Conservation (phyloP, 2,329 filamentous ascomycete species). For the Clonostachys byssicola region DNA sequence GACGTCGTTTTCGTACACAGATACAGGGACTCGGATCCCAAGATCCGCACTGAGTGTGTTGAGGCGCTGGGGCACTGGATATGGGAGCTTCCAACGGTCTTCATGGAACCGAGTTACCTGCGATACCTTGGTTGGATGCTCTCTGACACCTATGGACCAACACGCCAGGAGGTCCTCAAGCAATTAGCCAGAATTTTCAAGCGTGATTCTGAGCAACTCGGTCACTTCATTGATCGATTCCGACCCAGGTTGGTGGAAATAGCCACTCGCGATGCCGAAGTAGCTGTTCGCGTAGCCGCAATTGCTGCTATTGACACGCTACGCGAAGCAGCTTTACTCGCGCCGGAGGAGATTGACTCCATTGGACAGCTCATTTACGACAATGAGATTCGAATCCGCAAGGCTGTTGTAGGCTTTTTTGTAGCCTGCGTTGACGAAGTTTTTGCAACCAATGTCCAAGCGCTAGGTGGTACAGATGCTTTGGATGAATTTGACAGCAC, state of each 20-base stretch:
- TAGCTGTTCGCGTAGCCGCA: constrained; percentile 72
- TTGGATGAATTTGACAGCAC: constrained; percentile 71
- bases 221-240: constrained; percentile 92
- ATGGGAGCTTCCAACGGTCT: constrained; percentile 74
- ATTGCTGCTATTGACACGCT: constrained; percentile 81
- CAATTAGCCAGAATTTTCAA: constrained; percentile 79
- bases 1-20: constrained; percentile 92
- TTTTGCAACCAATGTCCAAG: constrained; percentile 75
- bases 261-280: constrained; percentile 79
- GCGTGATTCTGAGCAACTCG: constrained; percentile 75
- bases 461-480: constrained; percentile 74
- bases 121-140: constrained; percentile 95
- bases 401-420: constrained; percentile 88
- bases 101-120: constrained; percentile 86
- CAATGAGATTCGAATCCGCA: constrained; percentile 76
- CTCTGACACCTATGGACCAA: constrained; percentile 71
- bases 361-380: constrained; percentile 89
- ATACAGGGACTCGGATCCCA: constrained; percentile 89
- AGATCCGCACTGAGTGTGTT: constrained; percentile 84
- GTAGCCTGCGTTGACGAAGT: constrained; percentile 80
- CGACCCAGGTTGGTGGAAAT: constrained; percentile 86
- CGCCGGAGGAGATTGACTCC: constrained; percentile 86
- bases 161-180: constrained; percentile 80
- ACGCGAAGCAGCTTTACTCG: constrained; percentile 78
- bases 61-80: constrained; percentile 89